Conservation (phyloP, 768 basidiomycete genomes). For the Russula foetens region DNA sequence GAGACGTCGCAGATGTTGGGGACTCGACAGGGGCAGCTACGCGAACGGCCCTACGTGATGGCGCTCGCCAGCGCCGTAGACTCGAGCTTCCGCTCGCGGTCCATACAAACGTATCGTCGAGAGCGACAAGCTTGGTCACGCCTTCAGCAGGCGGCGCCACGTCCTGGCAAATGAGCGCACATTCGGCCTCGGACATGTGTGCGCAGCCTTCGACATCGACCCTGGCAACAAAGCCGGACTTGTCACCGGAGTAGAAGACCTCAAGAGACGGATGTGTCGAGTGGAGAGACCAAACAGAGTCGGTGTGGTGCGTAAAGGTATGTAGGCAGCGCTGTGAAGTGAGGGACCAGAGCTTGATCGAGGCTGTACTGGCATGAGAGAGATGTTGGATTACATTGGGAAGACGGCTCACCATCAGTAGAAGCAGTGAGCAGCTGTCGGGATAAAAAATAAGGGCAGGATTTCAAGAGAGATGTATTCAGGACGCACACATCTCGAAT, state of each 20-base stretch:
- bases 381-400: background rate
- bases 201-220: constrained; percentile 82
- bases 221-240: constrained; percentile 80
- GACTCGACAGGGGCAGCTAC: constrained; percentile 19
- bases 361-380: constrained; percentile 35
- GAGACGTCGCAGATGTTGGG: background rate
- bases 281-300: constrained; percentile 89
- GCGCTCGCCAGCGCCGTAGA: constrained; percentile 75
- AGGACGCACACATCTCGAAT: constrained; percentile 75
- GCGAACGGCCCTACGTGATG: constrained; percentile 38
- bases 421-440: constrained; percentile 73
- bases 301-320: constrained; percentile 92
- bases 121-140: constrained; percentile 73
- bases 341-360: constrained; percentile 93
- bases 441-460: background rate
- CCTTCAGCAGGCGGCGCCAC: constrained; percentile 42
- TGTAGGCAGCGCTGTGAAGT: constrained; percentile 84
- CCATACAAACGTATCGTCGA: constrained; percentile 85
- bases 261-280: constrained; percentile 82
- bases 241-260: constrained; percentile 92
- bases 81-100: constrained; percentile 79
- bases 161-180: constrained; percentile 71
- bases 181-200: constrained; percentile 85
- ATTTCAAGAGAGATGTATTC: constrained; percentile 3
- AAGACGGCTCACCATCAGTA: constrained; percentile 47